Percentiles rank a stretch among this genome's conserved stretches.
These are phyloP conservation scores for Mycena pura DNA, from an alignment of 768 basidiomycete genomes.

Conservation along the genomic window DNA sequence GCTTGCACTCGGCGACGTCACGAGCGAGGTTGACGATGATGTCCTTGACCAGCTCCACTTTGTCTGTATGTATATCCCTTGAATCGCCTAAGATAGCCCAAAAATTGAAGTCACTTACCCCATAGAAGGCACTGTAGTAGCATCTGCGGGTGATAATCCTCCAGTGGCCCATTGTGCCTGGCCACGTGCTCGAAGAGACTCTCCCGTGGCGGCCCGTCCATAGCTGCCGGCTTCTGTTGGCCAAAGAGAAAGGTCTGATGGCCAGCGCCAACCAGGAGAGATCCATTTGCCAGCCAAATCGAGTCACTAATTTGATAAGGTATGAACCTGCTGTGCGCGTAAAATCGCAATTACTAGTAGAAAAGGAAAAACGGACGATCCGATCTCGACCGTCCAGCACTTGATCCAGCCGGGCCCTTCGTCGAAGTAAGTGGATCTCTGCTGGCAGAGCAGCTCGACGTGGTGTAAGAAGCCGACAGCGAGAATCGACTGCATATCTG, in stretches of 20 bases:
- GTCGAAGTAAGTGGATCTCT: conserved; percentile 91
- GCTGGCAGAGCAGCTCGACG: conserved; percentile 89
- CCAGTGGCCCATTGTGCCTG: conserved; percentile 82
- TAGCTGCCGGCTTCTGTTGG: conserved; percentile 40
- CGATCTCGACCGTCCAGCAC: conserved; percentile 73
- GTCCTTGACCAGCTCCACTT: conserved; percentile 83
- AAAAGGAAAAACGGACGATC: conserved; percentile 55
- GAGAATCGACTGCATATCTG: conserved; percentile 87
- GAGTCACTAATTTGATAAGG: conserved; percentile 86
- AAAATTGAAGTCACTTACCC: conserved; percentile 58
- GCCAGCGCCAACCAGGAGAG: conserved; percentile 80
- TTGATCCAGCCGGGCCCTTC: conserved; percentile 80
- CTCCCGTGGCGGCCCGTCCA: conserved; percentile 33
- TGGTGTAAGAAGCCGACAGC: conserved; percentile 86
- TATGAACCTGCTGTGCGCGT: conserved; percentile 58
- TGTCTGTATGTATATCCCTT: conserved; percentile 56
- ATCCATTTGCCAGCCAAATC: conserved; percentile 88
- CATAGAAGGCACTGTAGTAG: conserved; percentile 90
- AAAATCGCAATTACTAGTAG: neutral
- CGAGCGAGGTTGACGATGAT: conserved; percentile 74
- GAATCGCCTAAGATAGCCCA: neutral
- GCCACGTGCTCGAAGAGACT: conserved; percentile 86
- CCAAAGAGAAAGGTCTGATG: conserved; percentile 86
- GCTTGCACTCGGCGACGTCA: conserved; percentile 38
- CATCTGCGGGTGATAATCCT: conserved; percentile 94